A percentile compares a stretch with the other conserved stretches of the same genome.
These are phyloP conservation scores for Eragrostis tef DNA, from an alignment of 202 grass and related monocot species.

Conservation along the genomic window DNA sequence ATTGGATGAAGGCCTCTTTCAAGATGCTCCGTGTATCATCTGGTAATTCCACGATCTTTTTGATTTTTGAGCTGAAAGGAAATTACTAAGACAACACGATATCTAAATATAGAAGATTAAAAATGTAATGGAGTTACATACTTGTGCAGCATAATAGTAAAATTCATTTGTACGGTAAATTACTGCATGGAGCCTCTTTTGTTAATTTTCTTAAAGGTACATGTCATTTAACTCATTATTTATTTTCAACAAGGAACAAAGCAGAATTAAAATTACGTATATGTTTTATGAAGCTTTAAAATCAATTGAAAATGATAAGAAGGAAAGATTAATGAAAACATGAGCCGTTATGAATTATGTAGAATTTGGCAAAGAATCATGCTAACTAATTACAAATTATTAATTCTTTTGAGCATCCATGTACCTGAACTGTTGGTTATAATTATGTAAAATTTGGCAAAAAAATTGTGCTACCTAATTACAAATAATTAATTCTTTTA, in stretches of 20 bases:
- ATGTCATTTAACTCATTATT: neutral
- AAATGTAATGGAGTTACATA: neutral
- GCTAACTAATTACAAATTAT: neutral
- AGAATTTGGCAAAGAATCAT: slow-evolving; percentile 41
- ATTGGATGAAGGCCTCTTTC: slow-evolving; percentile 72
- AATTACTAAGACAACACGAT: neutral
- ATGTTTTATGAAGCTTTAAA: slow-evolving; percentile 30
- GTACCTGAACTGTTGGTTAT: slow-evolving; percentile 11
- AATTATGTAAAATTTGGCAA: too few relatives aligned
- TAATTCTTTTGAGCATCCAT: neutral
- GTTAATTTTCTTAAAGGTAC: slow-evolving; percentile 1
- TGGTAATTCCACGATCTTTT: slow-evolving; percentile 61
- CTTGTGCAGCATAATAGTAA: neutral
- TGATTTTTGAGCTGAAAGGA: slow-evolving; percentile 46
- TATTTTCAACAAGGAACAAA: slow-evolving; percentile 17
- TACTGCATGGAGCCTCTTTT: neutral
- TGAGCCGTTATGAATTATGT: neutral
- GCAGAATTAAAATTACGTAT: neutral
- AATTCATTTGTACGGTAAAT: neutral
- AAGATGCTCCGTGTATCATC: slow-evolving; percentile 65
- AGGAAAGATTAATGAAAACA: slow-evolving; percentile 3
- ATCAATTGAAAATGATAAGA: slow-evolving; percentile 19
- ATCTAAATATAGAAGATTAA: slow-evolving; percentile 15
- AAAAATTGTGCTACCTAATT: too few relatives aligned
- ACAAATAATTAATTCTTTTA: too few relatives aligned